Conservation (phyloP, 768 basidiomycete species). For the Saitozyma podzolica region DNA sequence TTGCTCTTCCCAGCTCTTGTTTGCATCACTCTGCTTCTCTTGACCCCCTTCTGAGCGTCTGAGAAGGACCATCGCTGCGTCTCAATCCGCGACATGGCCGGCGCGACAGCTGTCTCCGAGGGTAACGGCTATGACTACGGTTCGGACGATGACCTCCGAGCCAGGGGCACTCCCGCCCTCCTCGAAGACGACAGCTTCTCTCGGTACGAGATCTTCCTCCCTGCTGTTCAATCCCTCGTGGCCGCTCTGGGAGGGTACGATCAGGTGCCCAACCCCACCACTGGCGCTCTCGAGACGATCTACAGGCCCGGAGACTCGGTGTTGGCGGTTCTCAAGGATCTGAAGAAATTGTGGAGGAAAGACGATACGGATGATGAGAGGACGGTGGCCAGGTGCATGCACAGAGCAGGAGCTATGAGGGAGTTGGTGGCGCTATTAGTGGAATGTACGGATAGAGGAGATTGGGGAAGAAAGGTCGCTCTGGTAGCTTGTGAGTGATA, state of each 20-base stretch:
- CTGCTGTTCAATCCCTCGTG: slow-evolving; percentile 50
- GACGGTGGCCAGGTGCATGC: slow-evolving; percentile 89
- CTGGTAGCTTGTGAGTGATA: slow-evolving; percentile 48
- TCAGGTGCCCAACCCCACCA: slow-evolving; percentile 24
- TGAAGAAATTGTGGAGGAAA: slow-evolving; percentile 93
- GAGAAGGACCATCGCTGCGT: no score
- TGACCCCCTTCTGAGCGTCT: no score
- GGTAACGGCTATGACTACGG: no score
- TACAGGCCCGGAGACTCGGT: slow-evolving; percentile 53
- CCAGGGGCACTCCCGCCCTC: no score
- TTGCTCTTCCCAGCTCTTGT: no score
- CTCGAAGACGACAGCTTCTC: no score
- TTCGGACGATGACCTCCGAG: no score
- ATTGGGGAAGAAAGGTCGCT: slow-evolving; percentile 51
- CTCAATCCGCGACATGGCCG: no score
- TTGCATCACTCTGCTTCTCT: no score
- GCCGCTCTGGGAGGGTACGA: slow-evolving; percentile 53
- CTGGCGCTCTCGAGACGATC: slow-evolving; percentile 35
- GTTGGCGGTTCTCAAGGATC: slow-evolving; percentile 66
- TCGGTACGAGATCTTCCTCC: slow-evolving; percentile 36
- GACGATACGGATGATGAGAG: slow-evolving; percentile 97
- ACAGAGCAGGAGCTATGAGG: slow-evolving; percentile 79
- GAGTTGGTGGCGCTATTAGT: slow-evolving; percentile 81
- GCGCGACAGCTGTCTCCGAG: no score
- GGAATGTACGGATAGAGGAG: slow-evolving; percentile 51